Evolutionary conservation across 441 rosid species (phyloP).

Genomic region (Populus hybrid): DNA sequence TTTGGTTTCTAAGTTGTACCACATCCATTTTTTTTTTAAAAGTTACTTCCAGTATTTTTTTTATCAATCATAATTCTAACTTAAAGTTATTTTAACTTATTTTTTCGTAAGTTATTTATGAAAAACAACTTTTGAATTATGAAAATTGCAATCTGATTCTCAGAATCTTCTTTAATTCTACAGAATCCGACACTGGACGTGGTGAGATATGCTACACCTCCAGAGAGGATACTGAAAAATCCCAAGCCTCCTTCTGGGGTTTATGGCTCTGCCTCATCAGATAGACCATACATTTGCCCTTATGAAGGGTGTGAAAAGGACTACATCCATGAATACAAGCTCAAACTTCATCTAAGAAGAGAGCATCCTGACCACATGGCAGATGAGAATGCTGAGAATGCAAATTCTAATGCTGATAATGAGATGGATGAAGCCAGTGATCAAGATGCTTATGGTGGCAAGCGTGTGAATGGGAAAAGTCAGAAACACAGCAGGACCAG

Average conservation of each 20-base stretch:
- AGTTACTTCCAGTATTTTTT: too few relatives aligned
- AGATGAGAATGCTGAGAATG: conserved; percentile 57
- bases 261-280: conserved; percentile 62
- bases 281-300: conserved; percentile 89
- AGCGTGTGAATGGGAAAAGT: conserved; percentile 49
- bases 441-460: conserved; percentile 58
- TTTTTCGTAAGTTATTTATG: too few relatives aligned
- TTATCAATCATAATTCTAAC: too few relatives aligned
- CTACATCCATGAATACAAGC: conserved; percentile 93
- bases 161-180: conserved; percentile 1
- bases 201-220: conserved; percentile 58
- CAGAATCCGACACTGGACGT: conserved; percentile 57
- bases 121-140: too few relatives aligned
- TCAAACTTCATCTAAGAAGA: conserved; percentile 82
- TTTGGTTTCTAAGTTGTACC: too few relatives aligned
- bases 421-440: conserved; percentile 79
- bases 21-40: too few relatives aligned
- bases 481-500: conserved; percentile 57
- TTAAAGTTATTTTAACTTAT: too few relatives aligned
- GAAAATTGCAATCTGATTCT: background rate
- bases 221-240: conserved; percentile 60
- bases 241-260: conserved; percentile 52
- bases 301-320: conserved; percentile 88
- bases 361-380: conserved; percentile 78
- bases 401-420: conserved; percentile 41